Evolutionary conservation across 2,329 filamentous ascomycete genomes (phyloP), one percentile per base, ranked within the genome.

Genomic region (Xylogone sp.): DNA sequence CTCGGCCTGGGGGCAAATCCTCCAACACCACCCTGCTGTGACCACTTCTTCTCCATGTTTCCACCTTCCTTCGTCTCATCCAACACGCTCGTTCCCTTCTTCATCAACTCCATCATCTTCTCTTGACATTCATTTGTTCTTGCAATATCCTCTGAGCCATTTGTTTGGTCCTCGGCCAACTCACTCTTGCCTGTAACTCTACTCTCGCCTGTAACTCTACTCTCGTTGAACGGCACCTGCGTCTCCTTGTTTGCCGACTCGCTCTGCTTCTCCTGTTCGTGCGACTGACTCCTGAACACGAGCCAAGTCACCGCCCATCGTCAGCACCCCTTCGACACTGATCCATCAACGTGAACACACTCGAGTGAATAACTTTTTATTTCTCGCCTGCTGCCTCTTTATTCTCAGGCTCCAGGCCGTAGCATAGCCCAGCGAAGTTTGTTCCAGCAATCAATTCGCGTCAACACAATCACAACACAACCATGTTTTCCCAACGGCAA

Each of bases 11-110:
- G 34, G 34, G n/a, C 34, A 39, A 18, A 39, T 18, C 34, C n/a
- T 5, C n/a, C 34, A 39, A 5, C 24, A 27, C 24, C 34, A n/a
- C n/a, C n/a, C n/a, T n/a, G n/a, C 34, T 39, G 34, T 16, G 12
- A 39, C 34, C 8, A 39, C 24, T 39, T 16, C 13, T 39, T 39
- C 34, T 39, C 34, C n/a, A 18, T 16, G 34, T 39, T 39, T 39
- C 34, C 34, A 39, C 20, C 16, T 39, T 34, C 29, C 46, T 21
- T 48, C 21, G 24, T 42, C 31, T 9, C 74, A 62, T 56, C 69
- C 69, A n/a, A 45, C 74, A 72, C 49, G 70, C 4, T 44, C 73
- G 54, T 72, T 75, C 56, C 71, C 73, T 3, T 64, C n/a, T n/a
- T n/a, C n/a, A n/a, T n/a, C n/a, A n/a, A n/a, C n/a, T n/a, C n/a